Conservation (phyloP, 78 protist species). For the Tieghemostelium lacteum region DNA sequence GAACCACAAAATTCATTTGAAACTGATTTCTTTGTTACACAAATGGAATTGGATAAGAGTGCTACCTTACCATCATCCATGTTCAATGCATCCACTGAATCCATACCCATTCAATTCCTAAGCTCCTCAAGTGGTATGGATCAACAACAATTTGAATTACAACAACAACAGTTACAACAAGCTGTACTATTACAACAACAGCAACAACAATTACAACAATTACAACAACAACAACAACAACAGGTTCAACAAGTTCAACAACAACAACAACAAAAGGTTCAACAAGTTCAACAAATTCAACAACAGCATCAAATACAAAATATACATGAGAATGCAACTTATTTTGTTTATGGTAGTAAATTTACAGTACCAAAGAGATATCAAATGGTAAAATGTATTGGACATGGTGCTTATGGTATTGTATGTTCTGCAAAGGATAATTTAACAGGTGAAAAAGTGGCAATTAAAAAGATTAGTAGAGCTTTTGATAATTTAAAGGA, state of each 20-base stretch:
- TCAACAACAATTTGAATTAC: neutral
- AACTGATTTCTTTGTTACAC: constrained; percentile 47
- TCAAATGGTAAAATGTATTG: constrained; percentile 35
- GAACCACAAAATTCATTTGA: constrained; percentile 50
- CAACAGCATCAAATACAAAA: neutral
- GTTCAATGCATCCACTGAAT: constrained; percentile 21
- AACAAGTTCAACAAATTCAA: constrained; percentile 25
- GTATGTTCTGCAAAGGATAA: constrained; percentile 75
- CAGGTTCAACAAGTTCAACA: constrained; percentile 19
- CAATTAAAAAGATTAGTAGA: constrained; percentile 95
- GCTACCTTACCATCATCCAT: constrained; percentile 4
- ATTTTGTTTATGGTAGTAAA: constrained; percentile 38
- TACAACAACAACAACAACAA: constrained; percentile 24
- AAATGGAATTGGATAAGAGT: constrained; percentile 31
- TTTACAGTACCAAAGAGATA: constrained; percentile 69
- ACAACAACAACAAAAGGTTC: constrained; percentile 34
- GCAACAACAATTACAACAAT: constrained; percentile 35
- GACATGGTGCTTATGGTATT: constrained; percentile 81
- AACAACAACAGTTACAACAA: constrained; percentile 46
- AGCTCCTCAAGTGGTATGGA: neutral
- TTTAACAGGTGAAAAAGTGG: constrained; percentile 78
- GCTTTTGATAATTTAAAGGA: constrained; percentile 94
- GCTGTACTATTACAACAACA: constrained; percentile 20
- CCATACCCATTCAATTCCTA: constrained; percentile 3
- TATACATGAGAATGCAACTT: constrained; percentile 16